These are phyloP conservation scores for Saturnispora hagleri DNA, from an alignment of 805 yeast genomes.

Conservation along the genomic window DNA sequence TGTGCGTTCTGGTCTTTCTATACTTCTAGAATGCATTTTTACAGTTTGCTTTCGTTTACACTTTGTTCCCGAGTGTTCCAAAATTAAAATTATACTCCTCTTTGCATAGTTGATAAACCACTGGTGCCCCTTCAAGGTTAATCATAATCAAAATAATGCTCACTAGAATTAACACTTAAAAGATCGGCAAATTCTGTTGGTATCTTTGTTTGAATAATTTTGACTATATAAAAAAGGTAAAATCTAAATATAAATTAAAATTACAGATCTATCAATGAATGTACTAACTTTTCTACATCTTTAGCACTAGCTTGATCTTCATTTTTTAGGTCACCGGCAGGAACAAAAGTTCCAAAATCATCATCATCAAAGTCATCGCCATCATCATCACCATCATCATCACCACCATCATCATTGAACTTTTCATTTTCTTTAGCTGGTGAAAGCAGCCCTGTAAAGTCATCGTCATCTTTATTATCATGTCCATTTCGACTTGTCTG, in stretches of 20 bases:
- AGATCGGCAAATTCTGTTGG: no score
- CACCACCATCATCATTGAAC: background rate
- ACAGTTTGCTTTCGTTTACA: no score
- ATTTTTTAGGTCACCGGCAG: slow-evolving; percentile 22
- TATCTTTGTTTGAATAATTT: no score
- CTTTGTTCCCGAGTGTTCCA: no score
- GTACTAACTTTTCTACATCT: background rate
- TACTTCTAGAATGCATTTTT: no score
- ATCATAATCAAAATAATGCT: no score
- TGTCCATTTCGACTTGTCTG: background rate
- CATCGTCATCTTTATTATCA: slow-evolving; percentile 8
- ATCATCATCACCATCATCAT: no score
- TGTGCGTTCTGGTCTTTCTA: no score
- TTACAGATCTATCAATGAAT: slow-evolving; percentile 6
- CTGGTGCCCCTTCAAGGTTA: no score
- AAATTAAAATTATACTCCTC: no score
- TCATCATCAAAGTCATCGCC: slow-evolving; percentile 21
- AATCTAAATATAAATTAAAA: background rate
- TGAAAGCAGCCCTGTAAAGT: slow-evolving; percentile 3
- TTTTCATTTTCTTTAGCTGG: background rate
- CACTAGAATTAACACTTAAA: no score
- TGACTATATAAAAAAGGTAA: background rate
- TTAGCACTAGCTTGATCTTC: background rate
- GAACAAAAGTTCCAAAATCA: slow-evolving; percentile 27
- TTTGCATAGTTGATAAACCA: no score